Percentiles rank a stretch among this genome's conserved stretches.
Conservation (phyloP, 225 moss, liverwort and hornwort species). For the Rhytidiadelphus loreus region DNA sequence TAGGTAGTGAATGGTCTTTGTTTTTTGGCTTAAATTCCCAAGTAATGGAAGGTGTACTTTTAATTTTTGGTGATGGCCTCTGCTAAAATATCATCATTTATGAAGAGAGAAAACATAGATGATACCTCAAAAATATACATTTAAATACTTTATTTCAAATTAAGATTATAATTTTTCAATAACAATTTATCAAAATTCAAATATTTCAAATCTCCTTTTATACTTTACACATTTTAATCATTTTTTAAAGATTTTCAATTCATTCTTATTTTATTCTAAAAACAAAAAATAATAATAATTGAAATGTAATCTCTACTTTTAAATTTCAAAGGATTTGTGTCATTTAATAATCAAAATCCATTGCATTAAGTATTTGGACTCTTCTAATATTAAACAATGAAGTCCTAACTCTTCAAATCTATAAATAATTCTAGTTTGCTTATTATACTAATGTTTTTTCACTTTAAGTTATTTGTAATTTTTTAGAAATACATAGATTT, state of each 20-base stretch:
- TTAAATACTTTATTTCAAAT: no score
- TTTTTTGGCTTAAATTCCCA: neutral
- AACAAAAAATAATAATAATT: no score
- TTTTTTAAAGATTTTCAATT: neutral
- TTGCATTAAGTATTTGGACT: neutral
- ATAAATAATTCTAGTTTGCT: neutral
- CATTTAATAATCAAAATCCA: neutral
- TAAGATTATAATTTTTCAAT: neutral
- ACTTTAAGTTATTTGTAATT: neutral
- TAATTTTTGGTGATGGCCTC: neutral
- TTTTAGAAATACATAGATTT: neutral
- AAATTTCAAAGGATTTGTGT: neutral
- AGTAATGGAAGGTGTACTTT: neutral
- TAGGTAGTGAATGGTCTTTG: neutral
- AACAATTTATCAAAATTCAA: rapidly evolving
- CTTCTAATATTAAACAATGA: neutral
- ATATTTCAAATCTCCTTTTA: neutral
- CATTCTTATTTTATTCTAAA: neutral
- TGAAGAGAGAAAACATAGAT: neutral
- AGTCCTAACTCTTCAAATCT: neutral
- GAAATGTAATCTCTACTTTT: neutral
- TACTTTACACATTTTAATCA: neutral
- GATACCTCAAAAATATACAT: neutral
- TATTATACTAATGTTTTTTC: no score
- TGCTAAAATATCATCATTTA: neutral